A percentile compares a stretch with the other conserved stretches of the same genome.
These are phyloP conservation scores for Boehmeria nivea DNA, from an alignment of 306 rosid genomes.

Conservation along the genomic window DNA sequence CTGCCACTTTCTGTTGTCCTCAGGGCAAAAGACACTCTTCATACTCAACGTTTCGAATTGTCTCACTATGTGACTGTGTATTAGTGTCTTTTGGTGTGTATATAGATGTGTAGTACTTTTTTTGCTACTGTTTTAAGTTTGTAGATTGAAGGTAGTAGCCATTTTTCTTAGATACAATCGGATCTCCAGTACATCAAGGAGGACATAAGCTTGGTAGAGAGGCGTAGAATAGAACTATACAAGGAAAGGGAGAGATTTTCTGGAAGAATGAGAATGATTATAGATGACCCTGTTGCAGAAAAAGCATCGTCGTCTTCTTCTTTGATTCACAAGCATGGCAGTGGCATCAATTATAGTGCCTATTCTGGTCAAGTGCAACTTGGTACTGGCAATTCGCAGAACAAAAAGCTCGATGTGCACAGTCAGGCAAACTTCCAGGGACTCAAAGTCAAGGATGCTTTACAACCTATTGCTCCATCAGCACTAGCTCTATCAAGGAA, in stretches of 20 bases:
- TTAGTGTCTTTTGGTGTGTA: no score
- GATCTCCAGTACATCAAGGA: slow-evolving; percentile 82
- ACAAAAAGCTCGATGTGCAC: slow-evolving; percentile 42
- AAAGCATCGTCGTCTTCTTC: slow-evolving; percentile 56
- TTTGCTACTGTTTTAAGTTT: neutral
- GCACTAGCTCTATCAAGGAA: slow-evolving; percentile 56
- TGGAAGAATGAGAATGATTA: slow-evolving; percentile 57
- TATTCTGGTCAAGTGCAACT: slow-evolving; percentile 43
- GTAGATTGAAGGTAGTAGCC: neutral
- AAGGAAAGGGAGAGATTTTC: slow-evolving; percentile 48
- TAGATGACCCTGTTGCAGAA: slow-evolving; percentile 46
- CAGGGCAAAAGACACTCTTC: no score
- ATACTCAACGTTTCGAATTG: no score
- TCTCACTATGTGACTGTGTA: no score
- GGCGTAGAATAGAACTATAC: slow-evolving; percentile 59
- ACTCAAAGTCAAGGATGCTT: slow-evolving; percentile 48
- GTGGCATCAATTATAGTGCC: slow-evolving; percentile 44
- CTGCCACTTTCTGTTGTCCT: no score
- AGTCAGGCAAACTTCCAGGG: slow-evolving; percentile 43
- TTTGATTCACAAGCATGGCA: slow-evolving; percentile 41
- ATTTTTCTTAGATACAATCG: slow-evolving; percentile 48
- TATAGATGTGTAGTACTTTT: neutral
- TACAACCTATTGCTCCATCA: slow-evolving; percentile 48
- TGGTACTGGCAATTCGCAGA: slow-evolving; percentile 45
- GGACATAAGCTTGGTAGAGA: slow-evolving; percentile 73